phyloP scores from a whole-genome alignment of 345 rosid species.

The Syzygium jambos region DNA sequence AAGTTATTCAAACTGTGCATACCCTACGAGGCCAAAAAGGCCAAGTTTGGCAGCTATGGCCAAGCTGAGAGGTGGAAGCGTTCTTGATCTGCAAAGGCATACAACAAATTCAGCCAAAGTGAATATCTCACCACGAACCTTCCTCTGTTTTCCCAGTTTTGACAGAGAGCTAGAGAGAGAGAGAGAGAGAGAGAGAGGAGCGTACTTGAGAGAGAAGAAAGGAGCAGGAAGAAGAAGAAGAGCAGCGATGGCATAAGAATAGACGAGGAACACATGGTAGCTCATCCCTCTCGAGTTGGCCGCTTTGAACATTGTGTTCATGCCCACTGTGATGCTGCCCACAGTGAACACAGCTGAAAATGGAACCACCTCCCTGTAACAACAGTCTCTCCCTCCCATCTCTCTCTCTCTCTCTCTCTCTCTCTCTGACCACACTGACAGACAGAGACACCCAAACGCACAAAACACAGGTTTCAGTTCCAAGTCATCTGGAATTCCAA shows the following conservation, averaged over 20 bases:
- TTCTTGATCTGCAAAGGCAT: background rate
- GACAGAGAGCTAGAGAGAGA: background rate
- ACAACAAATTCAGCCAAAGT: background rate
- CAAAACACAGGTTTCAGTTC: background rate
- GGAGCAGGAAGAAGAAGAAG: conserved; percentile 5
- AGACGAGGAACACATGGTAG: conserved; percentile 4
- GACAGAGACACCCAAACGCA: background rate
- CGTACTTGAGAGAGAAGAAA: conserved; percentile 5
- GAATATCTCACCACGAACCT: background rate
- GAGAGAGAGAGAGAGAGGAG: background rate
- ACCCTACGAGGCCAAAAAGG: background rate
- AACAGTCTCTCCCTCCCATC: background rate
- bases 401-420: background rate
- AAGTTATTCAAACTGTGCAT: background rate
- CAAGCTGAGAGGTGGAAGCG: background rate
- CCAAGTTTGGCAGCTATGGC: background rate
- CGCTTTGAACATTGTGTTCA: conserved; percentile 5
- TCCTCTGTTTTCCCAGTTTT: background rate
- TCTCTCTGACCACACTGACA: background rate
- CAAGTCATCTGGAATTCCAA: background rate
- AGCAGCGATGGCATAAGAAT: conserved; percentile 4
- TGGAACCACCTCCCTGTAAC: conserved; percentile 4
- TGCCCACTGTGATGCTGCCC: conserved; percentile 1
- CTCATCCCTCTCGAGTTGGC: conserved; percentile 5
- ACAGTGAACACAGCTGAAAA: background rate